Conservation (phyloP, 23 red algal genomes). For the Gracilaria gracilis region DNA sequence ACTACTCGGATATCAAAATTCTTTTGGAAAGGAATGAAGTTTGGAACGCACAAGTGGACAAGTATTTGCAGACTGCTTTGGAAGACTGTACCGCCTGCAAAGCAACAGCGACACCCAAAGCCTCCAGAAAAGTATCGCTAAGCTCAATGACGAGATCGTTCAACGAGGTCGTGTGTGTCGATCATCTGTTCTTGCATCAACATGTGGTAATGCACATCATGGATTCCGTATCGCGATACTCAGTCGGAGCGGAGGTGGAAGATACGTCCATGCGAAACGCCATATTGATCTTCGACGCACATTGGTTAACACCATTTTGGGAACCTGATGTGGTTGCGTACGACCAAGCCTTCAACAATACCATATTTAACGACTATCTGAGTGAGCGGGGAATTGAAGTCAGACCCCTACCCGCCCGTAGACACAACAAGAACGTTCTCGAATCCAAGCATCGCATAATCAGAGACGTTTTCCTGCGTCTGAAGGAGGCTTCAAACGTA, state of each 20-base stretch:
- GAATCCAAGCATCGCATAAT: constrained; percentile 40
- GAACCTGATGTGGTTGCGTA: background rate
- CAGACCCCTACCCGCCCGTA: constrained; percentile 11
- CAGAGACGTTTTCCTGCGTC: constrained; percentile 14
- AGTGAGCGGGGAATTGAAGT: background rate
- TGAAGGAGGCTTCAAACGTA: constrained; percentile 4
- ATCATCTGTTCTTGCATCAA: background rate
- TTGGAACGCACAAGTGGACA: background rate
- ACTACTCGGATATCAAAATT: constrained; percentile 13
- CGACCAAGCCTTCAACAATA: constrained; percentile 24
- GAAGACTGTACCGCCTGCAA: constrained; percentile 1
- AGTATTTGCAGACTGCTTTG: background rate
- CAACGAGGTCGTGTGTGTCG: background rate
- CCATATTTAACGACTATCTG: background rate
- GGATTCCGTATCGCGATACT: background rate
- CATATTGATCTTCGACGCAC: background rate
- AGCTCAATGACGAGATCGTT: background rate
- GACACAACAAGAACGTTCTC: constrained; percentile 50
- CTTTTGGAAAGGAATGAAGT: background rate
- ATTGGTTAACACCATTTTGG: background rate
- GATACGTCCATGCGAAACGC: background rate
- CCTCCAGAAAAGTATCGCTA: background rate
- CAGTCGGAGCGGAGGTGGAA: background rate
- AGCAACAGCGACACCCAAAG: background rate
- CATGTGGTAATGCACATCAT: background rate